Percentiles rank a stretch among this genome's conserved stretches.
Evolutionary conservation across 768 basidiomycete genomes (phyloP).

Genomic region (Brasilioporus rufonigricans): DNA sequence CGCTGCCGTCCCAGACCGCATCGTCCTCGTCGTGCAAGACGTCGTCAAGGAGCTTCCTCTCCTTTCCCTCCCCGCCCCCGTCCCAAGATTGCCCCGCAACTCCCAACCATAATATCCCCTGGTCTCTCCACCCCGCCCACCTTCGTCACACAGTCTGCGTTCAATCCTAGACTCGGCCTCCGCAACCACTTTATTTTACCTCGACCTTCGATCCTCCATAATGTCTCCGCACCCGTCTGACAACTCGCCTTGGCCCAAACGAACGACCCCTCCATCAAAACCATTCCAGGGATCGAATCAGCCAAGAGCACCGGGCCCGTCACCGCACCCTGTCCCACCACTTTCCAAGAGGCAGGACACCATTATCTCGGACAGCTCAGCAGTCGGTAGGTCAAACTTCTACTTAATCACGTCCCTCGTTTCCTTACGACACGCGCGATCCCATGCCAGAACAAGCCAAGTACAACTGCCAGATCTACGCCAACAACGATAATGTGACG

Average conservation of each 20-base stretch:
- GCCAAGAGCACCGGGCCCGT: constrained; percentile 32
- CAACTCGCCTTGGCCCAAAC: constrained; percentile 46
- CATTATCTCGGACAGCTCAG: constrained; percentile 22
- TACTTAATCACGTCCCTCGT: constrained; percentile 4
- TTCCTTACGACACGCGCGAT: constrained; percentile 1
- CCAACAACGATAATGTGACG: constrained; percentile 71
- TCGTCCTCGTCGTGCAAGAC: constrained; percentile 25
- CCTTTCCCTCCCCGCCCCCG: constrained; percentile 24
- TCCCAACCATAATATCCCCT: constrained; percentile 27
- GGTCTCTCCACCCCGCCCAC: constrained; percentile 18
- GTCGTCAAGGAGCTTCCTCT: constrained; percentile 14
- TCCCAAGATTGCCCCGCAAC: too few relatives aligned
- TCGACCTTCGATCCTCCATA: constrained; percentile 20
- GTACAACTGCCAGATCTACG: constrained; percentile 48
- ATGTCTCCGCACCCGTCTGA: constrained; percentile 39
- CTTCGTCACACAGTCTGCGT: constrained; percentile 24
- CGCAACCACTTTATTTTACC: constrained; percentile 19
- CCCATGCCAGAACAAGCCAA: constrained; percentile 37
- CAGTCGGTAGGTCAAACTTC: constrained; percentile 27
- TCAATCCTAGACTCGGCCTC: constrained; percentile 19
- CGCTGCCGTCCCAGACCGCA: constrained; percentile 18
- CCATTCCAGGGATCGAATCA: constrained; percentile 32
- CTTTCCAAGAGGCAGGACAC: constrained; percentile 23
- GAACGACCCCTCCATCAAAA: constrained; percentile 38
- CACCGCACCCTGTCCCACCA: constrained; percentile 8